Evolutionary conservation across 192 early-diverging fungal genomes (phyloP), one percentile per base, ranked within the genome.

Genomic region (Rhizoclosmatium sp.): DNA sequence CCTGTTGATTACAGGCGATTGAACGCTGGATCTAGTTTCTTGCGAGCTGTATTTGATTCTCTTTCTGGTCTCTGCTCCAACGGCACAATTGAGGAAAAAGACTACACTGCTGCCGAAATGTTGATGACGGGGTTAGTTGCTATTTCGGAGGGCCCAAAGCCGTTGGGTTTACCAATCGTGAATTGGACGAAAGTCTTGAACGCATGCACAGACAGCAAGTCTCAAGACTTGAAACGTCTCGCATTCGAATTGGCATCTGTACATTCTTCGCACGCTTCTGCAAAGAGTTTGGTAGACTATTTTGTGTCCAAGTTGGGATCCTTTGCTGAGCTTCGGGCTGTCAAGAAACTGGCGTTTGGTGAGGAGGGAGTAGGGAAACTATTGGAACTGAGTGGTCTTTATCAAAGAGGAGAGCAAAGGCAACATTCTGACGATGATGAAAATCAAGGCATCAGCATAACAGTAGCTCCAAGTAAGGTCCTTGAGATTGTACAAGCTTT

Each of bases 211-310:
- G 54, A 59, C 2, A 10, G 9, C 59, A 54, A 54, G n/a, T n/a
- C 54, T 41, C 2, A 9, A 7, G 54, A 16, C 41, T 39, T 72
- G 3, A 21, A 19, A 19, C 19, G 71, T 1, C 51, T n/a, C n/a
- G 10, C 23, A 10, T 72, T 72, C 59, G n/a, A 42, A 16, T 44
- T 72, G 19, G 71, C 71, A 10, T 12, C 54, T n/a, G 44, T 72
- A 9, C 39, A 41, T 59, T 12, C 71, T 12, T 59, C 51, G 10
- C 23, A 19, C 23, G 42, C 10, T 14, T 59, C 51, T 3, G 71
- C 71, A 1, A 72, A 72, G 54, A 72, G 71, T 42, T 44, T 72
- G 23, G 71, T 72, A n/a, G 71, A 72, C 71, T 54, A 42, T 59
- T 72, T 72, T 59, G 71, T 72, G 71, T 12, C 21, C 23, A 12